Percentiles rank a stretch among this genome's conserved stretches.
Conservation (phyloP, 2,329 filamentous ascomycete genomes). For the Penicillium sp. region DNA sequence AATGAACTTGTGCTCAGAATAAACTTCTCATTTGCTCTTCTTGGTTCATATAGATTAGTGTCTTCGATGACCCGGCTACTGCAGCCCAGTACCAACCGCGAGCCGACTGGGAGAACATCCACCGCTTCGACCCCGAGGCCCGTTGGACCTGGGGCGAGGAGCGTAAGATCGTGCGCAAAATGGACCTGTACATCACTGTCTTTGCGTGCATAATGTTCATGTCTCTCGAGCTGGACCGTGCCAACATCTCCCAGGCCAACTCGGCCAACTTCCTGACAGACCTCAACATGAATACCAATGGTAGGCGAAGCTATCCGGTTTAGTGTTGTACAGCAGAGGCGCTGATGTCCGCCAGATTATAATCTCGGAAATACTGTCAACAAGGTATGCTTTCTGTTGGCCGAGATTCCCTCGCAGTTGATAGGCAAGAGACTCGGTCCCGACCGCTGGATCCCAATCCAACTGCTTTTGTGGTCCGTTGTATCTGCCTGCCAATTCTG, state of each 20-base stretch:
- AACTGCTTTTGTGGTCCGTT: conserved; percentile 42
- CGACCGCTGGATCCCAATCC: conserved; percentile 30
- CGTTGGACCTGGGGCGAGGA: conserved; percentile 43
- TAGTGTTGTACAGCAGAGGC: neutral
- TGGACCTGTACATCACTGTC: neutral
- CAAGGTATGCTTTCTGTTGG: conserved; percentile 48
- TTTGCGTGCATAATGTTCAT: conserved; percentile 7
- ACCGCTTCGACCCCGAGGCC: conserved; percentile 45
- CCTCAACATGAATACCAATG: conserved; percentile 5
- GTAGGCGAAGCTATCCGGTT: conserved; percentile 7
- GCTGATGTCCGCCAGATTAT: conserved; percentile 32
- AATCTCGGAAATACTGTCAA: conserved; percentile 55
- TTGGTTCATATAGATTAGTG: neutral
- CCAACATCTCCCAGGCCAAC: conserved; percentile 3
- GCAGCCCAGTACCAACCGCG: conserved; percentile 33
- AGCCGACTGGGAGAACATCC: conserved; percentile 45
- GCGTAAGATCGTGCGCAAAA: conserved; percentile 33
- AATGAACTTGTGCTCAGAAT: no score
- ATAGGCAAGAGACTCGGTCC: conserved; percentile 56
- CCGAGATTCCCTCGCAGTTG: conserved; percentile 60
- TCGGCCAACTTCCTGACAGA: conserved; percentile 3
- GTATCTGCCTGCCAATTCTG: conserved; percentile 41
- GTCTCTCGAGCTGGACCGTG: conserved; percentile 2
- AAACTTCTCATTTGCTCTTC: no score
- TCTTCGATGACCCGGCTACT: conserved; percentile 7